Conservation (phyloP, 2,329 filamentous ascomycete species). For the Ascochyta viciae-villosae region DNA sequence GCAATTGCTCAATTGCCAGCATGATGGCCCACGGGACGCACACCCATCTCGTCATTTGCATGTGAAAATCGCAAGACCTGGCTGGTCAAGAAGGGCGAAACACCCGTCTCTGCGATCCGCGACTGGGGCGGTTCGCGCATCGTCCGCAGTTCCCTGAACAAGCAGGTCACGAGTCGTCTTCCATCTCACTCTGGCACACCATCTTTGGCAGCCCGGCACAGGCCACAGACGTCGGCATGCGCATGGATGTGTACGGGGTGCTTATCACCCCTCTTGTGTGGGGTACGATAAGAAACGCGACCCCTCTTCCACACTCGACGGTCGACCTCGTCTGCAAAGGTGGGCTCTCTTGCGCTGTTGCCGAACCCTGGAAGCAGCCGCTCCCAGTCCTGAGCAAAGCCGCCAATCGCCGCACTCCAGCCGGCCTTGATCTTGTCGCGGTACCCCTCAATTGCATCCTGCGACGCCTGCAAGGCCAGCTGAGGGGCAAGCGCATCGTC, state of each 20-base stretch:
- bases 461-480: slow-evolving; percentile 7
- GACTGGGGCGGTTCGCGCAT: slow-evolving; percentile 16
- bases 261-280: slow-evolving; percentile 13
- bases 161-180: slow-evolving; percentile 14
- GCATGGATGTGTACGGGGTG: slow-evolving; percentile 18
- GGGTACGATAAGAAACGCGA: slow-evolving; percentile 3
- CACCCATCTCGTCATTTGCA: slow-evolving; percentile 27
- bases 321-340: slow-evolving; percentile 7
- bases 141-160: slow-evolving; percentile 6
- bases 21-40: slow-evolving; percentile 12
- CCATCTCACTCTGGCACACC: slow-evolving; percentile 12
- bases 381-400: slow-evolving; percentile 18
- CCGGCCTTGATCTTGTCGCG: slow-evolving; percentile 7
- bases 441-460: slow-evolving; percentile 18
- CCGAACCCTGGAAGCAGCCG: slow-evolving; percentile 14
- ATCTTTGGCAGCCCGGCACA: slow-evolving; percentile 11
- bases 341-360: slow-evolving; percentile 10
- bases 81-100: slow-evolving; percentile 31
- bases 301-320: slow-evolving; percentile 10
- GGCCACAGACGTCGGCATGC: slow-evolving; percentile 17
- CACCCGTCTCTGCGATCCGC: slow-evolving; percentile 20
- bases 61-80: slow-evolving; percentile 40
- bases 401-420: slow-evolving; percentile 26
- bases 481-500: slow-evolving; percentile 10
- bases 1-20: slow-evolving; percentile 29